Evolutionary conservation across 2,329 filamentous ascomycete genomes (phyloP).

Genomic region (Cadophora sp.): DNA sequence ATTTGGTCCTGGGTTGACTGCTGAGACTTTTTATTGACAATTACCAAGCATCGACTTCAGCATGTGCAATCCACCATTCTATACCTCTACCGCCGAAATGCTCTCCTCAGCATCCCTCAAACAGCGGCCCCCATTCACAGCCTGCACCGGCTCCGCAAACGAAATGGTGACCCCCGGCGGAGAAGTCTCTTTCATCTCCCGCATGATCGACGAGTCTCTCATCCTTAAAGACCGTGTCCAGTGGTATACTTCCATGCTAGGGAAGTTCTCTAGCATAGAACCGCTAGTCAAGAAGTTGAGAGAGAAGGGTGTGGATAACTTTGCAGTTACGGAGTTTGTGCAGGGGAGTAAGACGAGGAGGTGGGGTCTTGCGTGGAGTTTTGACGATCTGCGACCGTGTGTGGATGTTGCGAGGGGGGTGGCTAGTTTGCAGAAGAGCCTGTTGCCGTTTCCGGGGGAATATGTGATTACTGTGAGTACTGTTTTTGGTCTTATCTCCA

Average conservation of each 20-base stretch:
- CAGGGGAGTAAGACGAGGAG: conserved; percentile 80
- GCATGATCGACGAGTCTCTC: conserved; percentile 75
- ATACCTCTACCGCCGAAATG: conserved; percentile 76
- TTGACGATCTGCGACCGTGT: conserved; percentile 68
- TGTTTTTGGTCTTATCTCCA: too few species aligned
- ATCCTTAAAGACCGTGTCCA: conserved; percentile 64
- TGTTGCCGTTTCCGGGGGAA: conserved; percentile 59
- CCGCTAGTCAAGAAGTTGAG: conserved; percentile 65
- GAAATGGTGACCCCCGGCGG: conserved; percentile 90
- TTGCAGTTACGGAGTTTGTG: conserved; percentile 79
- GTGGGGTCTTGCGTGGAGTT: conserved; percentile 93
- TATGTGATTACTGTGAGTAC: conserved; percentile 49
- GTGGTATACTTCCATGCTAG: conserved; percentile 94
- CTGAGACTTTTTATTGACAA: conserved; percentile 26
- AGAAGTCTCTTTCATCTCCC: conserved; percentile 75
- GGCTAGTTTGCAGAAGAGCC: conserved; percentile 52
- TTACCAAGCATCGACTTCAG: conserved; percentile 72
- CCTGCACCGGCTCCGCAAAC: conserved; percentile 75
- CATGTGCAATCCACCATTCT: conserved; percentile 97
- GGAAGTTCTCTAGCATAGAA: conserved; percentile 75
- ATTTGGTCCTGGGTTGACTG: neutral
- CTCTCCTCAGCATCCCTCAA: conserved; percentile 69
- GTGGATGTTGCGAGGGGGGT: conserved; percentile 49
- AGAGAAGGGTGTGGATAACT: conserved; percentile 72
- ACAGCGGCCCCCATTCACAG: conserved; percentile 69